Conservation (phyloP, 257 asterid species). For the Gentiana straminea region DNA sequence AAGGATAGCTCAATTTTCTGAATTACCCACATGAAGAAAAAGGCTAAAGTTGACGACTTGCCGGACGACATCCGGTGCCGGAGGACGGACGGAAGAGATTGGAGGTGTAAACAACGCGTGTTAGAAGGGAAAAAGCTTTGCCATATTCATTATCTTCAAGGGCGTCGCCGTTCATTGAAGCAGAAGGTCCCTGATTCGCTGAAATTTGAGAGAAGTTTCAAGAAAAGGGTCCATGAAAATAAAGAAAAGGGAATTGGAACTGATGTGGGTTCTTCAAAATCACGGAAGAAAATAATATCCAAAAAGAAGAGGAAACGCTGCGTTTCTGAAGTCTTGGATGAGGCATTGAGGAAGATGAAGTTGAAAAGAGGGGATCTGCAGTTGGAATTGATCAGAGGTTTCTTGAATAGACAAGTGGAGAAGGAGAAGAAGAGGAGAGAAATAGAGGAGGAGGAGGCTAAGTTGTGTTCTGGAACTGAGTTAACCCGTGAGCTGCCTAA, state of each 20-base stretch:
- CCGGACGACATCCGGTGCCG: slow-evolving; percentile 93
- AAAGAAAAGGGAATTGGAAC: slow-evolving; percentile 23
- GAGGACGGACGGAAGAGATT: slow-evolving; percentile 94
- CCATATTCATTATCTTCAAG: slow-evolving; percentile 79
- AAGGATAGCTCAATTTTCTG: slow-evolving; percentile 4
- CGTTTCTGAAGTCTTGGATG: slow-evolving; percentile 75
- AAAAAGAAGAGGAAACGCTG: slow-evolving; percentile 33
- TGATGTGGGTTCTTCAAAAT: slow-evolving; percentile 24
- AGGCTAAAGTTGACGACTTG: slow-evolving; percentile 33
- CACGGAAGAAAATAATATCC: slow-evolving; percentile 9
- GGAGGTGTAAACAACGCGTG: slow-evolving; percentile 87
- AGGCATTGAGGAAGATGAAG: slow-evolving; percentile 71
- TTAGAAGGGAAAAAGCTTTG: slow-evolving; percentile 81
- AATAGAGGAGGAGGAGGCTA: slow-evolving; percentile 33
- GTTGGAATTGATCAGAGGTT: slow-evolving; percentile 77
- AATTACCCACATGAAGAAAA: not conserved
- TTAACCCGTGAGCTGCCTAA: slow-evolving; percentile 53
- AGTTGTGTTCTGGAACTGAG: slow-evolving; percentile 24
- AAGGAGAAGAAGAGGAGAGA: slow-evolving; percentile 57
- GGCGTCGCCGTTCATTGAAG: slow-evolving; percentile 70
- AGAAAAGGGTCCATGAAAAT: slow-evolving; percentile 7
- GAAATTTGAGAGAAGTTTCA: slow-evolving; percentile 58
- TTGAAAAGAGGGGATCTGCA: slow-evolving; percentile 78
- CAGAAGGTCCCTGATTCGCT: slow-evolving; percentile 84
- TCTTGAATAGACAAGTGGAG: slow-evolving; percentile 73